Conservation (phyloP, 768 basidiomycete species). For the Candolleomyces aberdarensis region DNA sequence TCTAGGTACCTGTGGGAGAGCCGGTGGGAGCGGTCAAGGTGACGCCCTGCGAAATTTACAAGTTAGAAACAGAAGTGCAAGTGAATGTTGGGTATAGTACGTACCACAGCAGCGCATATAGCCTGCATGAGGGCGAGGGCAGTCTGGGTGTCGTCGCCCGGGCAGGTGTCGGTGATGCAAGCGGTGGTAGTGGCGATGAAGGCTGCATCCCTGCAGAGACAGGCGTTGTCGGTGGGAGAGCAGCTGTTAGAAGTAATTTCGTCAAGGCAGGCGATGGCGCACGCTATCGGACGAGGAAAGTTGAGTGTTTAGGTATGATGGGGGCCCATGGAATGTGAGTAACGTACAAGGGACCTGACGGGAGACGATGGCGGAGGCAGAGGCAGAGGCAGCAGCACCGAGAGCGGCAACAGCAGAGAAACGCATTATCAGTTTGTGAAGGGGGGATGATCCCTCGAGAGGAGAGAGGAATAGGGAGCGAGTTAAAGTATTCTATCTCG, state of each 20-base stretch:
- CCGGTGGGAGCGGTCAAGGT: slow-evolving; percentile 36
- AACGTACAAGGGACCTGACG: slow-evolving; percentile 39
- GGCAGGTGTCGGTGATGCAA: slow-evolving; percentile 51
- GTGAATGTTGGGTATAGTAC: slow-evolving; percentile 17
- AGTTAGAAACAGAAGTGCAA: neutral
- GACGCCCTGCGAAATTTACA: slow-evolving; percentile 41
- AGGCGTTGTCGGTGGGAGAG: slow-evolving; percentile 43
- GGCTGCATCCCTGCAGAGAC: slow-evolving; percentile 48
- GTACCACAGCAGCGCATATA: slow-evolving; percentile 49
- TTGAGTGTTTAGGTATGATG: too few species aligned
- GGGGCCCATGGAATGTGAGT: neutral
- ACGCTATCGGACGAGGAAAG: slow-evolving; percentile 33
- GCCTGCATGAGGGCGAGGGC: slow-evolving; percentile 41
- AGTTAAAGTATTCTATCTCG: too few species aligned
- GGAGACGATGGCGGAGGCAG: slow-evolving; percentile 34
- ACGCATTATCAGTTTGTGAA: slow-evolving; percentile 40
- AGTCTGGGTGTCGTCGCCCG: slow-evolving; percentile 37
- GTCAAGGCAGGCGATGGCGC: slow-evolving; percentile 47
- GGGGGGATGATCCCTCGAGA: too few species aligned
- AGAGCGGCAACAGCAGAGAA: slow-evolving; percentile 41
- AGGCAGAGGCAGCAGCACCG: slow-evolving; percentile 37
- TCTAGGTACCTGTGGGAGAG: slow-evolving; percentile 3
- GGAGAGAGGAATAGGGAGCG: too few species aligned
- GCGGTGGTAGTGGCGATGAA: slow-evolving; percentile 45
- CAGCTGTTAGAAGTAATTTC: slow-evolving; percentile 45